Base-by-base conservation (phyloP, 2,329 filamentous ascomycete species). In the Aureobasidium mangrovei region DNA sequence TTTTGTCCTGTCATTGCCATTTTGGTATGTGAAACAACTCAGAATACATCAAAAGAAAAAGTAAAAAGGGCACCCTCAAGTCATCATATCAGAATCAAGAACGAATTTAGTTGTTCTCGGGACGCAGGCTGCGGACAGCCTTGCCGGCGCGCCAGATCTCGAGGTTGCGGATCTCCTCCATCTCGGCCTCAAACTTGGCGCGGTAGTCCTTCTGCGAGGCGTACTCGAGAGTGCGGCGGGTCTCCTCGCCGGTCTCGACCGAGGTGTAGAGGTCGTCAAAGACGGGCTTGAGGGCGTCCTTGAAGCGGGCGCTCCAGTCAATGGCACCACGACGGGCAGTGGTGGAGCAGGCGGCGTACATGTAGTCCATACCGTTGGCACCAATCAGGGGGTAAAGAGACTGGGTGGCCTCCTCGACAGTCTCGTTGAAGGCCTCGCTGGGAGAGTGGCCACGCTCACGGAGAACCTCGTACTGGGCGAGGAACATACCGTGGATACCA, bases 401-500 rank as follows among this genome's bases (percentile, higher is more conserved):
- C 83, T 98, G 93, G 52, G 93, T 98, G 62, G 93, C 93, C 83
- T 98, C 93, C 83, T 98, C 93, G 64, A 98, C 93, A 64, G 93
- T 98, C 89, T 98, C 93, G 84, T 98, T 98, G 86, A 98, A 98
- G 64, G 93, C 93, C 80, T 98, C 93, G 67, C 86, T 91, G 72
- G 93, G 93, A 76, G 82, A 87, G 85, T 98, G 93, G 76, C 93
- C 93, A 65, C 88, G 86, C 85, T 98, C 93, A 70, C 93, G 91
- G 76, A 98, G 91, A 64, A 98, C 93, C 83, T 98, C 93, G 83
- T 98, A 98, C 81, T 98, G 93, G 60, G 93, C 93, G 65, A 98
- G 89, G 88, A 98, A 98, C 93, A 98, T 98, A 73, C 93, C 93
- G 83, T 98, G 93, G 77, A 98, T 98, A 76, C 93, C 93, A 67